Evolutionary conservation across 2,329 filamentous ascomycete species (phyloP).

Genomic region (Penicillium sp.): DNA sequence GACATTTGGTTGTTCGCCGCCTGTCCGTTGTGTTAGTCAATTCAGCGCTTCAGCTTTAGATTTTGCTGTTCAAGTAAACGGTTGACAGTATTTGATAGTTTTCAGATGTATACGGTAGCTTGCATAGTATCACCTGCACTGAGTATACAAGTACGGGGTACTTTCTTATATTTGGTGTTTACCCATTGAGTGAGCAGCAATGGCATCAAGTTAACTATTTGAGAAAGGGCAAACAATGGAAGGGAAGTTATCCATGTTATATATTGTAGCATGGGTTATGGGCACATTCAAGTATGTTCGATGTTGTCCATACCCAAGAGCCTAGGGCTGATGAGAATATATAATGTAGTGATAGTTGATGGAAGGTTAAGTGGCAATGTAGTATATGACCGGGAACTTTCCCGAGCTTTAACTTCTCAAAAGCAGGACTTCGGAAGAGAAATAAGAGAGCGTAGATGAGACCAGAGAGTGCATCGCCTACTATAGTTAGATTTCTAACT

Average conservation of each 20-base stretch:
- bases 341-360: no score
- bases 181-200: not conserved
- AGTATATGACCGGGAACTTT: no score
- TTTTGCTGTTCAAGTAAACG: not conserved
- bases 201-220: not conserved
- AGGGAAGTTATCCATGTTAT: not conserved
- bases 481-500: not conserved
- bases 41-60: constrained; percentile 27
- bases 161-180: not conserved
- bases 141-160: not conserved
- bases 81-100: not conserved
- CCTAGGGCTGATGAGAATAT: not conserved
- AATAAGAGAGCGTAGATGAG: not conserved
- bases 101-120: not conserved
- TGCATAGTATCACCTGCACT: not conserved
- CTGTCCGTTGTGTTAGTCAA: constrained; percentile 28
- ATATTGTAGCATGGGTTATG: not conserved
- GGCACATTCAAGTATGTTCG: not conserved
- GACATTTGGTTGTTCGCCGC: constrained; percentile 17
- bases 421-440: no score
- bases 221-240: not conserved
- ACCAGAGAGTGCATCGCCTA: not conserved
- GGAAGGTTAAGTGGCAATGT: no score
- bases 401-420: no score
- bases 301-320: not conserved